Percentiles rank a stretch among this genome's conserved stretches.
Evolutionary conservation across 441 rosid species (phyloP).

Genomic region (Raphanus hybrid): DNA sequence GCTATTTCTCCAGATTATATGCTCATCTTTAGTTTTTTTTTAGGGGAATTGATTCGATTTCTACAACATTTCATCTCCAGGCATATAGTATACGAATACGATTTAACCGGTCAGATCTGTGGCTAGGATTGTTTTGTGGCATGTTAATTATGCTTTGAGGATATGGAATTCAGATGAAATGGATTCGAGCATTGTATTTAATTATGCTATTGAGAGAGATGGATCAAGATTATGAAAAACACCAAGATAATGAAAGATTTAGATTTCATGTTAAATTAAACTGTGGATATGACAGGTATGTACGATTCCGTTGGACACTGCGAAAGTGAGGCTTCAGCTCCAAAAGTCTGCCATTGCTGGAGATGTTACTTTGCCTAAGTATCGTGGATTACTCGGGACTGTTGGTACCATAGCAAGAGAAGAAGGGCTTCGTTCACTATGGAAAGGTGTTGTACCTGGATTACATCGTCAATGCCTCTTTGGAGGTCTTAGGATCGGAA

Average conservation of each 20-base stretch:
- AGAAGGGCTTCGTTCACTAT: conserved; percentile 87
- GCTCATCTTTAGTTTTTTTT: background rate
- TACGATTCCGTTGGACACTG: conserved; percentile 98
- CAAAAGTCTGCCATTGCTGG: conserved; percentile 83
- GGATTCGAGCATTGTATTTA: no score
- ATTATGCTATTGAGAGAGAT: no score
- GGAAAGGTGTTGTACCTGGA: conserved; percentile 98
- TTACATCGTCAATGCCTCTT: conserved; percentile 91
- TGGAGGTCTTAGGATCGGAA: conserved; percentile 95
- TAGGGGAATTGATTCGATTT: conserved; percentile 3
- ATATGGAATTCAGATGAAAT: no score
- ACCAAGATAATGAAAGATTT: no score
- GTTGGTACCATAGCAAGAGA: conserved; percentile 93
- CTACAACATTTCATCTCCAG: background rate
- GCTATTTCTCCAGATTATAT: conserved; percentile 5
- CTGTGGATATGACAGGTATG: conserved; percentile 56
- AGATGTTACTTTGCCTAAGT: conserved; percentile 75
- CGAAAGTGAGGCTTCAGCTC: conserved; percentile 99
- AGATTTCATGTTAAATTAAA: no score
- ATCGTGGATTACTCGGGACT: conserved; percentile 92
- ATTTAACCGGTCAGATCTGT: conserved; percentile 18
- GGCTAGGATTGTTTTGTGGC: background rate
- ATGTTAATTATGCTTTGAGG: no score
- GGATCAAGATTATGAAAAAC: no score
- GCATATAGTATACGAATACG: background rate